A percentile compares a stretch with the other conserved stretches of the same genome.
phyloP scores from a whole-genome alignment of 345 rosid genomes.

The Bruguiera sexangula region DNA sequence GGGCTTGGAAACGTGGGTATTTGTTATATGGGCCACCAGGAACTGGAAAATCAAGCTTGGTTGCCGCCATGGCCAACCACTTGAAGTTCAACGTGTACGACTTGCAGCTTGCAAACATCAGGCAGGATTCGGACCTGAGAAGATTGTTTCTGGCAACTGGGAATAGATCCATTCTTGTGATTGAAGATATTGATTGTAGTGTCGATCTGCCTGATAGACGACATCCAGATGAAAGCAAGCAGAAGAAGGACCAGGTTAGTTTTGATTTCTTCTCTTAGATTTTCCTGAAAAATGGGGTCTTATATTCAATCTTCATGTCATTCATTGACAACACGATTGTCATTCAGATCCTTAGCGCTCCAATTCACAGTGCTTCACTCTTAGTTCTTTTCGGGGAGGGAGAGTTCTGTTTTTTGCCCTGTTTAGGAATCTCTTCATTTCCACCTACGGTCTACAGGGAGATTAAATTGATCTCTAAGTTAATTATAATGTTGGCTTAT shows the following conservation, averaged over 20 bases:
- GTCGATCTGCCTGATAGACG: constrained; percentile 42
- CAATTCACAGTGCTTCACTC: no score
- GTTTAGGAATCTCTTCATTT: no score
- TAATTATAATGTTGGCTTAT: no score
- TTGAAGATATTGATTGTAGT: constrained; percentile 66
- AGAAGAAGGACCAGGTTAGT: constrained; percentile 33
- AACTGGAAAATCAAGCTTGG: constrained; percentile 67
- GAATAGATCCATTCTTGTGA: constrained; percentile 56
- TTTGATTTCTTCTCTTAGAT: background rate
- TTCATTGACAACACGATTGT: no score
- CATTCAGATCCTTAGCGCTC: no score
- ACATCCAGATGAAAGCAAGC: constrained; percentile 23
- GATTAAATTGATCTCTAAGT: no score
- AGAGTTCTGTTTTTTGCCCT: no score
- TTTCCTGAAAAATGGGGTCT: no score
- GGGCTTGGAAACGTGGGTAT: constrained; percentile 76
- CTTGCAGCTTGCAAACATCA: constrained; percentile 46
- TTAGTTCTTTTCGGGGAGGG: no score
- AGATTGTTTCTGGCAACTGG: constrained; percentile 41
- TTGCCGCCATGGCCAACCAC: constrained; percentile 75
- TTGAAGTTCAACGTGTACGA: constrained; percentile 61
- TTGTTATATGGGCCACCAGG: constrained; percentile 76
- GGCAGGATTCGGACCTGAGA: constrained; percentile 51
- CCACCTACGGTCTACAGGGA: no score
- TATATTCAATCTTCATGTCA: no score